phyloP scores from a whole-genome alignment of 2,329 filamentous ascomycete genomes.

The Sarocladium brachiariae region DNA sequence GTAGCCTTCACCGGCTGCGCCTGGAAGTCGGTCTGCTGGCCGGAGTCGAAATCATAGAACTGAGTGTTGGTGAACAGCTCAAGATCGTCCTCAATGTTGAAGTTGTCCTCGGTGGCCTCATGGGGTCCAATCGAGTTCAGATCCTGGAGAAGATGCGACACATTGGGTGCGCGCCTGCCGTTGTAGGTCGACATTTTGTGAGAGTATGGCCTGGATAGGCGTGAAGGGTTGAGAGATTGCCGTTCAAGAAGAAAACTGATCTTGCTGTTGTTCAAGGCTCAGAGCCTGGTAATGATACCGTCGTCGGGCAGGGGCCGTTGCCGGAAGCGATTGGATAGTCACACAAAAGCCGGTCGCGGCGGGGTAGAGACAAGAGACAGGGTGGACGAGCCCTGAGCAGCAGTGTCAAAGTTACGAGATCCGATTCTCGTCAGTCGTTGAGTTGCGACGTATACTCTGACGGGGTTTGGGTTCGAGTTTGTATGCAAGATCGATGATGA shows the following conservation, averaged over 20 bases:
- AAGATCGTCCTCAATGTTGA: slow-evolving; percentile 64
- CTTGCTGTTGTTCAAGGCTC: not conserved
- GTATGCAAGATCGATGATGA: not conserved
- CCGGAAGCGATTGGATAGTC: not conserved
- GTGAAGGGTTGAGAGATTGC: too few species aligned
- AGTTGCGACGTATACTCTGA: too few species aligned
- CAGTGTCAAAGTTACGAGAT: not conserved
- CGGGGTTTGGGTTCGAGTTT: too few species aligned
- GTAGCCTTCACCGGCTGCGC: slow-evolving; percentile 40
- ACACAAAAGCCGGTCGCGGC: slow-evolving; percentile 2
- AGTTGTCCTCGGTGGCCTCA: slow-evolving; percentile 47
- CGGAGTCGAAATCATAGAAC: slow-evolving; percentile 72
- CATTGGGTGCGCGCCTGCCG: slow-evolving; percentile 74
- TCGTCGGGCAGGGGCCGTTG: slow-evolving; percentile 2
- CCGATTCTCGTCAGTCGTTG: too few species aligned
- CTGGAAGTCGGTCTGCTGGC: slow-evolving; percentile 52
- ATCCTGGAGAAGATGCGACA: slow-evolving; percentile 82
- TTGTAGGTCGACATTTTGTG: slow-evolving; percentile 62
- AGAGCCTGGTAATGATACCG: not conserved
- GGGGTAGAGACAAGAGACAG: not conserved
- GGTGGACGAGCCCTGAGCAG: not conserved
- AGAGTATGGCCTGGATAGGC: not conserved
- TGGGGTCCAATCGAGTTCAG: slow-evolving; percentile 69
- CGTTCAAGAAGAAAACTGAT: not conserved
- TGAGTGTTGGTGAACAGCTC: slow-evolving; percentile 76